Evolutionary conservation across 371 early-diverging fungal genomes (phyloP), one percentile per base, ranked within the genome.

Genomic region (Amoeboaphelidium protococcarum): DNA sequence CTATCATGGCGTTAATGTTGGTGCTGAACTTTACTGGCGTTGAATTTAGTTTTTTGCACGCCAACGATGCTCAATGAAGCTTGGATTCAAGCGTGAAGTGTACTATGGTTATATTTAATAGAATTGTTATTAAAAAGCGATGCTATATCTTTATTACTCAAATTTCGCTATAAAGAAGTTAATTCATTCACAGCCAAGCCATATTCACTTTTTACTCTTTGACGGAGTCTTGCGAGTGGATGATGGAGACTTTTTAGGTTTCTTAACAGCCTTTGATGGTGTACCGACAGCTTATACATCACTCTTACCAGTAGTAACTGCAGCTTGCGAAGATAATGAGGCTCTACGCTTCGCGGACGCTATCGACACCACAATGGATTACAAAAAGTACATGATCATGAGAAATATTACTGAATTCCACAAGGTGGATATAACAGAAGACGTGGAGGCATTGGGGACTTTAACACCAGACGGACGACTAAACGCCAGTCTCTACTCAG

Each of bases 401-500:
- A 25, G 6, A 16, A 20, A 4, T 13, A 46, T n/a, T 3, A 46
- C 20, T 13, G 4, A 3, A 27, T 46, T 46, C 46, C 46, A 46
- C 3, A 46, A 3, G 4, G 16, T 10, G 6, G 26, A 24, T 23
- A 46, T 20, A 13, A 46, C 6, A 25, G 25, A 24, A 6, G 20
- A 13, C 4, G n/a, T 10, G 10, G 23, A 22, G 6, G 23, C 20
- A 4, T 26, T 6, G 25, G 25, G 25, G 27, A 23, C 13, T n/a
- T 26, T 40, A 27, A 25, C 40, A 13, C 48, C 46, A 2, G 47
- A 54, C 26, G 50, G 40, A 19, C 57, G 55, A 26, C 50, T 50
- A 43, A 65, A 59, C 2, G 58, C 58, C 0, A 55, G 62, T 23
- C 58, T 65, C 52, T 74, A 71, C 27, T 58, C 50, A 37, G 59